phyloP scores from a whole-genome alignment of 2,329 filamentous ascomycete species.

The Myriosclerotinia curreyana region DNA sequence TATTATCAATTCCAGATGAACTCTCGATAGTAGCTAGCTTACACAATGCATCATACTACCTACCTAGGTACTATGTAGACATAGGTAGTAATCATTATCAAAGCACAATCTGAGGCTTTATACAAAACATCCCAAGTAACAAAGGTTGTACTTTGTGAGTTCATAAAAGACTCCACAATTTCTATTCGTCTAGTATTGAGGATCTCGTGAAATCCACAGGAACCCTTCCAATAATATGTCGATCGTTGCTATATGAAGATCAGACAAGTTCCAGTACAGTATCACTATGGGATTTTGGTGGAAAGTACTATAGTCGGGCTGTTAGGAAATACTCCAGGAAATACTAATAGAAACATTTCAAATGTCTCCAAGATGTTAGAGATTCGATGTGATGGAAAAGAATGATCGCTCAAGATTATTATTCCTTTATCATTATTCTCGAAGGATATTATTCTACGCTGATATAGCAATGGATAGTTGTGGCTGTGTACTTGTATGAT shows the following conservation, averaged over 20 bases:
- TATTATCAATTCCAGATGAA: neutral
- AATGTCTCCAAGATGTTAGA: neutral
- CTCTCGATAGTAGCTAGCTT: neutral
- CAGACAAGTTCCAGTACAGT: conserved; percentile 11
- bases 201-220: neutral
- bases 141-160: neutral
- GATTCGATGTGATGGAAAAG: neutral
- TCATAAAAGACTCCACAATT: conserved; percentile 10
- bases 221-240: neutral
- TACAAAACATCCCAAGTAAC: conserved; percentile 11
- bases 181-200: neutral
- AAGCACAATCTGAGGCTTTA: conserved; percentile 6
- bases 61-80: no score
- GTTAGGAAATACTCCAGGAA: neutral
- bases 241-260: conserved; percentile 7
- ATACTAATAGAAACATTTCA: neutral
- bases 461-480: neutral
- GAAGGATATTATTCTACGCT: neutral
- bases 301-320: neutral
- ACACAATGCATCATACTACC: neutral
- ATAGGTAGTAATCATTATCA: neutral
- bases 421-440: neutral
- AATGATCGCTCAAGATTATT: neutral
- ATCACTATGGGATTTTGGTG: conserved; percentile 1
- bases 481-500: neutral